Percentiles rank a stretch among this genome's conserved stretches.
Conservation (phyloP, 2,329 filamentous ascomycete species). For the Cladosporium phlei region DNA sequence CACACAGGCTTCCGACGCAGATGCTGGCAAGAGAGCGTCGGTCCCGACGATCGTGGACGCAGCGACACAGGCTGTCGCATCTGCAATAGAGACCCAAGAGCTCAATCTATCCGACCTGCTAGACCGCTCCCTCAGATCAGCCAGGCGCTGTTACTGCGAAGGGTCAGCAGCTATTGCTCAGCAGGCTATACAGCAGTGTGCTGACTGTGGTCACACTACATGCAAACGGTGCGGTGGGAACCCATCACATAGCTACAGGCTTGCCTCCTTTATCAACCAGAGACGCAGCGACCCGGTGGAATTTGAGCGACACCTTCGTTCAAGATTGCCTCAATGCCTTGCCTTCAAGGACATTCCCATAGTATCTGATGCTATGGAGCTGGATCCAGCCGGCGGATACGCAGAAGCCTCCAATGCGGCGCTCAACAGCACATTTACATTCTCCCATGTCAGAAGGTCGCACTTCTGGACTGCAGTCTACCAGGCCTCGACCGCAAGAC, state of each 20-base stretch:
- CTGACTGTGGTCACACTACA: conserved; percentile 50
- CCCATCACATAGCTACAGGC: conserved; percentile 46
- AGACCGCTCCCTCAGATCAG: not conserved
- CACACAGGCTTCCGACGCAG: not conserved
- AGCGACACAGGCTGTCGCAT: not conserved
- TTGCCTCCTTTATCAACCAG: not conserved
- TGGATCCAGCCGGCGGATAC: conserved; percentile 24
- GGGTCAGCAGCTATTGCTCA: conserved; percentile 38
- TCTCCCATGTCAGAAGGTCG: conserved; percentile 29
- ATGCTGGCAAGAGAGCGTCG: not conserved
- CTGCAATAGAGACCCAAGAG: conserved; percentile 17
- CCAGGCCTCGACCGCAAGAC: conserved; percentile 31
- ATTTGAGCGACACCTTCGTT: conserved; percentile 21
- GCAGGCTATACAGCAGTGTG: conserved; percentile 44
- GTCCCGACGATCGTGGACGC: not conserved
- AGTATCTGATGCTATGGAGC: no score
- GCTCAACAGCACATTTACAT: conserved; percentile 33
- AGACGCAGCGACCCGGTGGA: conserved; percentile 3
- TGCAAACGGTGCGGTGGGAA: conserved; percentile 53
- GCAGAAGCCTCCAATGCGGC: conserved; percentile 29
- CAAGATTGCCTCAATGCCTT: conserved; percentile 21
- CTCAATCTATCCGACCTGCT: not conserved
- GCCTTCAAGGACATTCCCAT: conserved; percentile 3
- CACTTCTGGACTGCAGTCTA: conserved; percentile 41
- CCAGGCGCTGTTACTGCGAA: conserved; percentile 53